Conservation (phyloP, 495 filamentous ascomycete genomes). For the Penicillium flavigenum region DNA sequence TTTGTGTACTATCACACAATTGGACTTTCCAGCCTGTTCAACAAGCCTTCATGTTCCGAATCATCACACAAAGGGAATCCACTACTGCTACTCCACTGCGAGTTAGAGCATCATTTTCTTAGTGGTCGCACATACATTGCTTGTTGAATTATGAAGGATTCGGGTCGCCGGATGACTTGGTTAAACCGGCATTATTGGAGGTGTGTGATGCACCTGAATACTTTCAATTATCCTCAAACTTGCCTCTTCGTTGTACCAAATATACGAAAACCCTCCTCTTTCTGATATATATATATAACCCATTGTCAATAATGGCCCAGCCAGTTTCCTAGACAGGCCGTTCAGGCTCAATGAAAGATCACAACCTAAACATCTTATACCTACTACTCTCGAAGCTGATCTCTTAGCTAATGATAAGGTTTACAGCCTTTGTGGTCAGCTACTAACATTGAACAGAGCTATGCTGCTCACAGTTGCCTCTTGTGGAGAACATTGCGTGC, state of each 20-base stretch:
- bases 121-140: neutral
- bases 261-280: neutral
- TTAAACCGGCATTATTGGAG: neutral
- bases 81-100: neutral
- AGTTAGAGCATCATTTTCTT: neutral
- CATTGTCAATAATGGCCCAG: neutral
- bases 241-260: neutral
- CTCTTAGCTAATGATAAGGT: neutral
- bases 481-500: neutral
- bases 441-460: neutral
- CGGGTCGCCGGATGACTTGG: neutral
- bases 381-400: neutral
- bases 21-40: neutral
- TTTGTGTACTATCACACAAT: neutral
- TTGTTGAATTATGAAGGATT: neutral
- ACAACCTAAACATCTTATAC: neutral
- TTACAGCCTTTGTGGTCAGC: too few species aligned
- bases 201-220: too few species aligned
- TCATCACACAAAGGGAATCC: too few species aligned
- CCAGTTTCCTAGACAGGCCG: neutral
- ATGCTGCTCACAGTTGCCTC: neutral
- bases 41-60: neutral
- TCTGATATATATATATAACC: neutral
- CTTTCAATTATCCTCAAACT: neutral
- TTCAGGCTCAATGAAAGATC: neutral